Conservation (phyloP, 2,329 filamentous ascomycete genomes). For the Aspergillus bombycis region DNA sequence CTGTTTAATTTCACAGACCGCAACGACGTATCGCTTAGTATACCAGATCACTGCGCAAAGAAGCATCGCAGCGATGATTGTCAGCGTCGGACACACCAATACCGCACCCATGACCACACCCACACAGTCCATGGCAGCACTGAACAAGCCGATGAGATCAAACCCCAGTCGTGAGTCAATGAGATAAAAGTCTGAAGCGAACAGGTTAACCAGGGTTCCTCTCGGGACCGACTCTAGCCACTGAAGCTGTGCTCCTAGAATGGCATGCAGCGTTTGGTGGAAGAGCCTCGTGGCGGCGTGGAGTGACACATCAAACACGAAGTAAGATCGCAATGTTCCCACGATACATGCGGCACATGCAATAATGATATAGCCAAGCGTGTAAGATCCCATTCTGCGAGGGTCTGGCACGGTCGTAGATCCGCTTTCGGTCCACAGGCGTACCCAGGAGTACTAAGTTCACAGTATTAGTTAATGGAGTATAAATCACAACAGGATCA, state of each 20-base stretch:
- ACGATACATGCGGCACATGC: conserved; percentile 19
- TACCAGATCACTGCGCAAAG: background rate
- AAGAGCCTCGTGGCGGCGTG: conserved; percentile 8
- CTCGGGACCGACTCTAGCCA: conserved; percentile 79
- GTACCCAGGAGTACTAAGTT: background rate
- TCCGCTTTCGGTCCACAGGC: background rate
- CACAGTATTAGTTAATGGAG: background rate
- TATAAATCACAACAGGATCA: background rate
- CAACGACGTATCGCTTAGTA: conserved; percentile 1
- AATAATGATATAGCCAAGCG: background rate
- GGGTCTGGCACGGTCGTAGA: background rate
- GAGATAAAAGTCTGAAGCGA: conserved; percentile 73
- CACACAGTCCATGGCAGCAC: conserved; percentile 5
- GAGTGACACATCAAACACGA: background rate
- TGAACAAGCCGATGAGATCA: conserved; percentile 40
- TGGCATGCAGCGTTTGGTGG: background rate
- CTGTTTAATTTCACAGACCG: conserved; percentile 1
- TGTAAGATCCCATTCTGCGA: background rate
- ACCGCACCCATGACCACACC: conserved; percentile 51
- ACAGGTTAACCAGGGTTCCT: conserved; percentile 73
- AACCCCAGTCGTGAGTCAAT: conserved; percentile 69
- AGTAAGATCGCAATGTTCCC: conserved; percentile 8
- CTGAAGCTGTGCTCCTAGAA: conserved; percentile 66
- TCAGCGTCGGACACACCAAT: background rate
- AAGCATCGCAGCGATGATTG: background rate